A percentile compares a stretch with the other conserved stretches of the same genome.
Conservation (phyloP, 306 rosid species). For the Pyrus communis region DNA sequence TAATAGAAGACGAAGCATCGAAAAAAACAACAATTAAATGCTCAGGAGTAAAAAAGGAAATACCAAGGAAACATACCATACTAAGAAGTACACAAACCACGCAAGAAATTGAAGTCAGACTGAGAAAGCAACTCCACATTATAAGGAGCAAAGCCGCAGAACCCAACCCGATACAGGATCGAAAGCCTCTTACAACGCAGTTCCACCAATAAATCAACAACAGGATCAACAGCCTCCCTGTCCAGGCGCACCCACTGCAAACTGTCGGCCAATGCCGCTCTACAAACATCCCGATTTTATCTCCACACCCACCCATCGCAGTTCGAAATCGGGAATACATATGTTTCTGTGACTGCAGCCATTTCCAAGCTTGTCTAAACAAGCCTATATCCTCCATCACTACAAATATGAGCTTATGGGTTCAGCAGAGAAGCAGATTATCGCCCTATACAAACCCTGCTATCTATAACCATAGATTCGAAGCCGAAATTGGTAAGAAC, state of each 20-base stretch:
- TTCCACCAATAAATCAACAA: constrained; percentile 63
- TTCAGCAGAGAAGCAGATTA: not conserved
- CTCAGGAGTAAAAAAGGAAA: not conserved
- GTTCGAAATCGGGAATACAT: constrained; percentile 39
- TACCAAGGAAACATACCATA: constrained; percentile 49
- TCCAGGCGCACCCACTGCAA: constrained; percentile 51
- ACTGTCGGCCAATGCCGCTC: constrained; percentile 90
- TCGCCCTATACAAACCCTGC: constrained; percentile 12
- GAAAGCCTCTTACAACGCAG: constrained; percentile 65
- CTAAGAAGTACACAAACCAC: constrained; percentile 78
- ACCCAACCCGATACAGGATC: constrained; percentile 57
- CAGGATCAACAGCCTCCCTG: constrained; percentile 41
- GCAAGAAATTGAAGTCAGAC: constrained; percentile 87
- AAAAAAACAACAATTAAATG: not conserved
- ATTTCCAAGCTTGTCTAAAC: constrained; percentile 79
- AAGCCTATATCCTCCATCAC: constrained; percentile 87
- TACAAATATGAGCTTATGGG: not conserved
- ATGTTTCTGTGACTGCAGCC: constrained; percentile 68
- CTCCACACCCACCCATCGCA: constrained; percentile 36
- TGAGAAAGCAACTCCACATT: constrained; percentile 94
- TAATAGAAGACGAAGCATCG: not conserved
- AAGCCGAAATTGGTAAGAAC: constrained; percentile 2
- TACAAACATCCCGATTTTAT: constrained; percentile 35
- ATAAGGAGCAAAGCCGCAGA: constrained; percentile 80
- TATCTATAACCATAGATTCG: constrained; percentile 28